Percentiles rank a stretch among this genome's conserved stretches.
These are phyloP conservation scores for Pseudogymnoascus sp. DNA, from an alignment of 2,329 filamentous ascomycete genomes.

Conservation along the genomic window DNA sequence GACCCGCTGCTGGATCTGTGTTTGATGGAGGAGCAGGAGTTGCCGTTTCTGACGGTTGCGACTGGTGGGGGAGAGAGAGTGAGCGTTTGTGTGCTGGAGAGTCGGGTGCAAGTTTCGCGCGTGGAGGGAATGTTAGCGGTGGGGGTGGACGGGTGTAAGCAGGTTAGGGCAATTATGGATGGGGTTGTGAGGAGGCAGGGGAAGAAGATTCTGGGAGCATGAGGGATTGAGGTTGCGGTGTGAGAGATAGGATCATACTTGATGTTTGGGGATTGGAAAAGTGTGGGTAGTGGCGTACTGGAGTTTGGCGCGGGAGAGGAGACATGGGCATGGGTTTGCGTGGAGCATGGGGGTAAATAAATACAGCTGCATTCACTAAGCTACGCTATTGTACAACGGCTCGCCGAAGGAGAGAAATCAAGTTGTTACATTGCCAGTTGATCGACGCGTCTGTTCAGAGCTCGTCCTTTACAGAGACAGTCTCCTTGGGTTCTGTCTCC, in stretches of 20 bases:
- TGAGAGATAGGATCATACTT: constrained; percentile 12
- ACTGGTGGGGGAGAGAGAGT: constrained; percentile 71
- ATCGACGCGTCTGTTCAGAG: neutral
- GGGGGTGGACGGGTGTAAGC: constrained; percentile 83
- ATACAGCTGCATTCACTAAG: constrained; percentile 3
- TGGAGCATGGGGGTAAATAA: constrained; percentile 17
- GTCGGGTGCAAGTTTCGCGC: constrained; percentile 68
- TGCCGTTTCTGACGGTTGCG: constrained; percentile 80
- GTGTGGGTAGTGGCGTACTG: constrained; percentile 27
- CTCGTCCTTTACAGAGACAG: neutral
- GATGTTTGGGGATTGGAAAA: constrained; percentile 34
- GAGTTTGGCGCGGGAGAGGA: neutral
- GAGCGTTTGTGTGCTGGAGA: constrained; percentile 76
- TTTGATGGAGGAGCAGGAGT: constrained; percentile 70
- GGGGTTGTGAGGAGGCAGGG: constrained; percentile 66
- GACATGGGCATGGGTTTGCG: constrained; percentile 14
- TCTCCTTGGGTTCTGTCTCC: neutral
- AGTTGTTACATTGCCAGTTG: neutral
- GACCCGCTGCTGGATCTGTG: constrained; percentile 78
- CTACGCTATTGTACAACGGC: constrained; percentile 2
- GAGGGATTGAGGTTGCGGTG: constrained; percentile 28
- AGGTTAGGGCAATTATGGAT: constrained; percentile 74
- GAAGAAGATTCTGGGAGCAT: constrained; percentile 45
- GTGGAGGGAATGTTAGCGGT: constrained; percentile 90
- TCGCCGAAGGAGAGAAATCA: neutral